Percentiles rank a stretch among this genome's conserved stretches.
These are phyloP conservation scores for Chimonanthus praecox DNA, from an alignment of 164 flowering plant species.

Conservation along the genomic window DNA sequence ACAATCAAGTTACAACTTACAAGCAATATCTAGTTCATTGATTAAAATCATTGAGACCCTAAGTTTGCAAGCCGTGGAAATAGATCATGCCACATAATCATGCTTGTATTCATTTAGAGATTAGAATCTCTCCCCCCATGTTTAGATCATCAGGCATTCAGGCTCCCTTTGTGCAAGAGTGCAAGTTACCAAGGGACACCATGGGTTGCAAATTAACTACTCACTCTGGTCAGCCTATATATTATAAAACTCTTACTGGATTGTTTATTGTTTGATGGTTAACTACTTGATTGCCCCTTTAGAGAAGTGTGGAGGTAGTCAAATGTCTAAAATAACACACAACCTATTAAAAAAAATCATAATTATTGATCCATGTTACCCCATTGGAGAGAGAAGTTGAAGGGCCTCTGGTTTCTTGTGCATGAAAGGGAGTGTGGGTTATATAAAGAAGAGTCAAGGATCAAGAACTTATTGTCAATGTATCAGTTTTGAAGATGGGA, in stretches of 20 bases:
- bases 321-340: background rate
- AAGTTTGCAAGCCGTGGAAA: no score
- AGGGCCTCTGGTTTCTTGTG: background rate
- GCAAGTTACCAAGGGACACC: background rate
- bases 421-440: background rate
- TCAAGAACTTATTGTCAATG: background rate
- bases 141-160: no score
- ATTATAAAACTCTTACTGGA: background rate
- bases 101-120: no score
- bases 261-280: background rate
- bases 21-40: no score
- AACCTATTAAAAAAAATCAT: background rate
- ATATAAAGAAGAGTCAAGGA: background rate
- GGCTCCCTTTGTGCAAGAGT: no score
- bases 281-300: slow-evolving; percentile 7
- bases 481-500: slow-evolving; percentile 39
- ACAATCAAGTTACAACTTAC: no score
- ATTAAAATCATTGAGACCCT: no score
- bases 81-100: no score
- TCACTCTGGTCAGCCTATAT: background rate
- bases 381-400: background rate
- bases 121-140: no score
- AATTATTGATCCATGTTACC: background rate
- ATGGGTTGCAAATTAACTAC: background rate
- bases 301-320: slow-evolving; percentile 4